Percentiles rank a stretch among this genome's conserved stretches.
Evolutionary conservation across 2,329 filamentous ascomycete genomes (phyloP).

Genomic region (Penicillium capsulatum): DNA sequence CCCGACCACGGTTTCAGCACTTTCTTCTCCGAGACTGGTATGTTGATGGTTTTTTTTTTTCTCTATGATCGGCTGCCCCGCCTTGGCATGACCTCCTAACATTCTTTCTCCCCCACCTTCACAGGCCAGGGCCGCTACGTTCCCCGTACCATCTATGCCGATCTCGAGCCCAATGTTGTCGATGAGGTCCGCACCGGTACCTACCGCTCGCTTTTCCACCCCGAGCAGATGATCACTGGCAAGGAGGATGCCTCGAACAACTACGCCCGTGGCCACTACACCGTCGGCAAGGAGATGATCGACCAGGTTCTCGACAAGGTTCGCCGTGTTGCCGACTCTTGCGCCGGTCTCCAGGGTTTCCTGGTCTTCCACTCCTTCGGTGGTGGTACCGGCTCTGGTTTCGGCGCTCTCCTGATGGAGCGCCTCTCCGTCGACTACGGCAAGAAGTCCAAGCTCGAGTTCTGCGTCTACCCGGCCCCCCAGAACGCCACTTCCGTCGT

Average conservation of each 20-base stretch:
- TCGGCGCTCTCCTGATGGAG: conserved; percentile 98
- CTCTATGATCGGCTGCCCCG: conserved; percentile 13
- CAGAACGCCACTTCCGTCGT: conserved; percentile 97
- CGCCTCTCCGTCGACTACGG: conserved; percentile 97
- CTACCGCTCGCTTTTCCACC: conserved; percentile 97
- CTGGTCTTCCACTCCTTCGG: conserved; percentile 99
- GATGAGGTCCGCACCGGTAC: conserved; percentile 97
- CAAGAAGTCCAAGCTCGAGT: conserved; percentile 99
- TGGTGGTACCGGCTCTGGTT: conserved; percentile 97
- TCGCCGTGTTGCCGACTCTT: conserved; percentile 95
- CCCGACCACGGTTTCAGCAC: conserved; percentile 98
- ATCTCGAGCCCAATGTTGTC: conserved; percentile 99
- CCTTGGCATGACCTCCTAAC: conserved; percentile 13
- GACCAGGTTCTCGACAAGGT: conserved; percentile 98
- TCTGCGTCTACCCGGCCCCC: conserved; percentile 97
- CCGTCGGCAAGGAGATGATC: conserved; percentile 98
- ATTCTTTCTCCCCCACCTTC: conserved; percentile 15
- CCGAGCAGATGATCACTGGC: conserved; percentile 98
- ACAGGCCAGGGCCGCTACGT: conserved; percentile 97
- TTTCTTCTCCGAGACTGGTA: conserved; percentile 99
- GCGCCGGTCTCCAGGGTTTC: conserved; percentile 96
- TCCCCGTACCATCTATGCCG: conserved; percentile 97
- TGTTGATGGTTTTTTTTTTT: conserved; percentile 31
- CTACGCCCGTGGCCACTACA: conserved; percentile 99
- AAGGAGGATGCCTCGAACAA: conserved; percentile 99